Evolutionary conservation across 768 basidiomycete genomes (phyloP), one percentile per base, ranked within the genome.

Genomic region (Pulveroboletus ravenelii): DNA sequence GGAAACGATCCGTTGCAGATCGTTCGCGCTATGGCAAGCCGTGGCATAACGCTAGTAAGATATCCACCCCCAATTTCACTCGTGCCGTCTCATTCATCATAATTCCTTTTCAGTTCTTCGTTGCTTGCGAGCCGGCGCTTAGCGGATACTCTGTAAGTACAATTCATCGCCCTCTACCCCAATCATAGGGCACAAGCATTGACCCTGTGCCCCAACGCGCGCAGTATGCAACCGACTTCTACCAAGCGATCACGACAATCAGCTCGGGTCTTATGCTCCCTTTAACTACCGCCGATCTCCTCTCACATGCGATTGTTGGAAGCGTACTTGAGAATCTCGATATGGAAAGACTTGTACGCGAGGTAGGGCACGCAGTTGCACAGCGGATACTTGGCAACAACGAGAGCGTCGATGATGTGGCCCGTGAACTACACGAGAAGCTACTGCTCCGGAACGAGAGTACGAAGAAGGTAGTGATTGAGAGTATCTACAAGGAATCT

Each of bases 201-300:
- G 51, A 56, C 39, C 52, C 50, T 52, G 35, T 38, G 58, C 58
- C 43, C 61, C 41, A 13, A 49, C n/a, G 7, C 23, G 7, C 23
- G 34, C 52, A 89, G 89, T 91, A 85, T 70, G 89, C 91, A 10
- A 93, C 87, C 50, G 94, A 97, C 69, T 94, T 95, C 68, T 97
- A 89, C 73, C 85, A 87, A 74, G 94, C 93, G 25, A 81, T 98
- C 56, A 91, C 89, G 27, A 79, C 78, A 57, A 93, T 97, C 62
- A 95, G 94, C 5, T 95, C 93, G 14, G 95, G 94, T 13, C 78
- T 94, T 46, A 96, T 97, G 92, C 79, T 98, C 8, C 95, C 95
- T 3, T 77, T 98, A 43, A 94, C 93, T 12, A 97, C 93, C 18
- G 95, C 95, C 42, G 89, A 93, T 68, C 79, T 96, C 34, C 82